Percentiles rank a stretch among this genome's conserved stretches.
phyloP scores from a whole-genome alignment of 768 basidiomycete genomes.

The Boletus huronensis region DNA sequence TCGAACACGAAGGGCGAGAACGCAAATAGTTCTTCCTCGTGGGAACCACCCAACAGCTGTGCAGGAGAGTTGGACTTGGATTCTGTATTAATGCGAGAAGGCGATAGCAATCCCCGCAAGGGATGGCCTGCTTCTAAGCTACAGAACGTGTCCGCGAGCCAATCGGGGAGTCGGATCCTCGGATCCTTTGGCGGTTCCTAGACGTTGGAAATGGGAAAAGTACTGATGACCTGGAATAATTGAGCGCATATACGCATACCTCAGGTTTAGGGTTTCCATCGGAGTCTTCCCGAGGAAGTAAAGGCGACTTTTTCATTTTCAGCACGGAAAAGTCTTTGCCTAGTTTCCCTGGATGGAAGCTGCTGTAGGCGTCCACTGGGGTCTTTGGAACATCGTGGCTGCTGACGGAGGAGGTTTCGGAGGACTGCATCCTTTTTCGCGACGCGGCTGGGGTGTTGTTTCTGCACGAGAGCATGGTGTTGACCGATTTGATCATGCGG shows the following conservation, averaged over 20 bases:
- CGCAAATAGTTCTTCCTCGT: constrained; percentile 25
- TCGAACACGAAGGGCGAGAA: constrained; percentile 27
- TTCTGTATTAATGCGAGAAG: constrained; percentile 10
- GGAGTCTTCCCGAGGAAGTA: constrained; percentile 2
- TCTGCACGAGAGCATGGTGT: constrained; percentile 32
- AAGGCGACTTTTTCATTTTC: constrained; percentile 34
- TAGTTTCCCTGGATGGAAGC: constrained; percentile 32
- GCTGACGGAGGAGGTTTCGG: constrained; percentile 44
- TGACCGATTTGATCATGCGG: constrained; percentile 62
- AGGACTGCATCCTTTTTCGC: constrained; percentile 37
- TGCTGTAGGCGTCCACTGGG: constrained; percentile 39
- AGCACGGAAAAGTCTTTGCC: constrained; percentile 42
- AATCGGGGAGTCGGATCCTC: constrained; percentile 44
- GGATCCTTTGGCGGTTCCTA: constrained; percentile 20
- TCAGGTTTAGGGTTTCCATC: constrained; percentile 6
- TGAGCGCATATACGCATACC: constrained; percentile 33
- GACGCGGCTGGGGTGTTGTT: constrained; percentile 17
- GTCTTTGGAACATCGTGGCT: constrained; percentile 41
- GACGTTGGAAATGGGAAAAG: constrained; percentile 10
- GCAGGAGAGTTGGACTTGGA: neutral
- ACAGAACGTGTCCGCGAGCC: constrained; percentile 54
- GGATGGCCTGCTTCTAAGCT: constrained; percentile 38
- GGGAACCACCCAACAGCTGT: constrained; percentile 1
- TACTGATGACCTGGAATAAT: constrained; percentile 10
- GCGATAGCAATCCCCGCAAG: constrained; percentile 31